A percentile compares a stretch with the other conserved stretches of the same genome.
These are phyloP conservation scores for Tinospora cordifolia DNA, from an alignment of 164 flowering plant genomes.

Conservation along the genomic window DNA sequence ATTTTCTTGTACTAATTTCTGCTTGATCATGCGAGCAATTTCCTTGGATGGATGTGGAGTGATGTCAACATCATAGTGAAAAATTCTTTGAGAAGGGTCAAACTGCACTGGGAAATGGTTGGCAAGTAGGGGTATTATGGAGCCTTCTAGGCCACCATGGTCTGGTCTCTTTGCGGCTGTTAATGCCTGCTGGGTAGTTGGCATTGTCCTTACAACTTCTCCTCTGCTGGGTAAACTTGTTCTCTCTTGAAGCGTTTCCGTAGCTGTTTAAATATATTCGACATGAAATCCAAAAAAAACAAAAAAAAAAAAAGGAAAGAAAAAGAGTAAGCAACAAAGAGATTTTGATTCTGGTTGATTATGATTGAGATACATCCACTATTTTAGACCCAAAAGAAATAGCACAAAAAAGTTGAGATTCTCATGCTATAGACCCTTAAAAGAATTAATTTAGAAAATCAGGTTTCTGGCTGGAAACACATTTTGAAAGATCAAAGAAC, in stretches of 20 bases:
- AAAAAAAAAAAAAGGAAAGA: not conserved
- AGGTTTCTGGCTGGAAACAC: not conserved
- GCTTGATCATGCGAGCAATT: conserved; percentile 63
- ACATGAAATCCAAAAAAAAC: not conserved
- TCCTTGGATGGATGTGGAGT: conserved; percentile 82
- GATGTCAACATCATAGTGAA: conserved; percentile 81
- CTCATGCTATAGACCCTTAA: not conserved
- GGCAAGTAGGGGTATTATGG: conserved; percentile 64
- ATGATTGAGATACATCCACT: not conserved
- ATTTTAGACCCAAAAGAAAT: not conserved
- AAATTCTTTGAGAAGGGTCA: conserved; percentile 46
- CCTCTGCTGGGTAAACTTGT: conserved; percentile 16
- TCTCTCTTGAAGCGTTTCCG: conserved; percentile 22
- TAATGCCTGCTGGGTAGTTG: conserved; percentile 24
- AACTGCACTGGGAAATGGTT: conserved; percentile 83
- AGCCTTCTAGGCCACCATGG: conserved; percentile 73
- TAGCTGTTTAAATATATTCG: conserved; percentile 20
- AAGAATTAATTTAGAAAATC: not conserved
- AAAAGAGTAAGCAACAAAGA: not conserved
- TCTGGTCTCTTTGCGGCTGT: conserved; percentile 74
- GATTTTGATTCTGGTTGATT: not conserved
- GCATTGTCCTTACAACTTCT: conserved; percentile 26
- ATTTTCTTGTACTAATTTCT: conserved; percentile 57
- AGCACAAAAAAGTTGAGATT: not conserved
- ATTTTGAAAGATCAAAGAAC: no score